These are phyloP conservation scores for Quercus wislizeni DNA, from an alignment of 306 rosid genomes.

Conservation along the genomic window DNA sequence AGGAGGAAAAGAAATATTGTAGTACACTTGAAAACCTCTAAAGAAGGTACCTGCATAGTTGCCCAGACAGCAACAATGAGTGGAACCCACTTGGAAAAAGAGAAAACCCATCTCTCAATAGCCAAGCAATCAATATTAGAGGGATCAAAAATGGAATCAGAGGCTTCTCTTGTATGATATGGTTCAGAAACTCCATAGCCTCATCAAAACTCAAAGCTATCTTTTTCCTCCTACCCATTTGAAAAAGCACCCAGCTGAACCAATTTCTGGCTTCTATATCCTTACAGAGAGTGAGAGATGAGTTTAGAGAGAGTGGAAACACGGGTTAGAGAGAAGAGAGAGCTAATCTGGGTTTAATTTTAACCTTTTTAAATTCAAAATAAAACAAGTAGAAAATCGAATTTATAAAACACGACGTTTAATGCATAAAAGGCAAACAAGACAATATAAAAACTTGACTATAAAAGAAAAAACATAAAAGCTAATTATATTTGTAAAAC, in stretches of 20 bases:
- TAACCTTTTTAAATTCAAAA: too few species aligned
- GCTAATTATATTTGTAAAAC: too few species aligned
- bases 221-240: constrained; percentile 49
- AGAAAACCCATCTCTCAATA: constrained; percentile 79
- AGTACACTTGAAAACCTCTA: neutral
- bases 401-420: too few species aligned
- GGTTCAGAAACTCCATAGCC: constrained; percentile 49
- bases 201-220: constrained; percentile 39
- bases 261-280: neutral
- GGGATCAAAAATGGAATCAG: constrained; percentile 51
- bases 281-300: too few species aligned
- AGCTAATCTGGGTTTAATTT: too few species aligned
- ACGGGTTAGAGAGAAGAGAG: too few species aligned
- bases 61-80: constrained; percentile 68
- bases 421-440: too few species aligned
- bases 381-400: too few species aligned
- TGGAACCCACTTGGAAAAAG: constrained; percentile 85
- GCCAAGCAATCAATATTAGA: constrained; percentile 64
- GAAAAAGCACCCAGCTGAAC: constrained; percentile 18
- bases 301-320: too few species aligned
- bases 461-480: too few species aligned
- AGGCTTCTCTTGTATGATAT: constrained; percentile 56
- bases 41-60: constrained; percentile 60
- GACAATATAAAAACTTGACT: too few species aligned
- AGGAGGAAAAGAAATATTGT: neutral